phyloP scores from a whole-genome alignment of 2,329 filamentous ascomycete genomes.

The Cryphonectria radicalis region DNA sequence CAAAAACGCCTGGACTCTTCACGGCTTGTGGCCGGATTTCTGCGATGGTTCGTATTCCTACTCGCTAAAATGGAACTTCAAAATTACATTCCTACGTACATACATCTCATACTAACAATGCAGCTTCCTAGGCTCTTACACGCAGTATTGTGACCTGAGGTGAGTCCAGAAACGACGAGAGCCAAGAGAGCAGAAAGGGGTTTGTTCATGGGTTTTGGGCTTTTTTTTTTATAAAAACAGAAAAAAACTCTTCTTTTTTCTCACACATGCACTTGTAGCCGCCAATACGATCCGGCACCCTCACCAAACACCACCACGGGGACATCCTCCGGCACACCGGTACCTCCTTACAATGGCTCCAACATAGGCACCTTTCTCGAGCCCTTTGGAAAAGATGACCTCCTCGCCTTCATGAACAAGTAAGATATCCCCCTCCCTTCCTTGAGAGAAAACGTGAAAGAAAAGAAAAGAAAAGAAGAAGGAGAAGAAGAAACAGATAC shows the following conservation, averaged over 20 bases:
- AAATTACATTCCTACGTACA: too few species aligned
- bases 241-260: too few species aligned
- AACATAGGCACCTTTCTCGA: slow-evolving; percentile 62
- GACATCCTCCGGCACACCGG: slow-evolving; percentile 53
- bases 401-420: slow-evolving; percentile 68
- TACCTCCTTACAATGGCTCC: slow-evolving; percentile 62
- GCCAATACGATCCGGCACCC: slow-evolving; percentile 66
- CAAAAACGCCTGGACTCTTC: slow-evolving; percentile 60
- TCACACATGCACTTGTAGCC: slow-evolving; percentile 37
- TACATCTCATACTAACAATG: slow-evolving; percentile 2
- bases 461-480: too few species aligned
- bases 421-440: slow-evolving; percentile 30
- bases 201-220: neutral
- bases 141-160: slow-evolving; percentile 68
- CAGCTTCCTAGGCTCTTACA: slow-evolving; percentile 58
- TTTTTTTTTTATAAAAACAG: too few species aligned
- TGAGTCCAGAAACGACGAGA: slow-evolving; percentile 24
- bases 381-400: slow-evolving; percentile 60
- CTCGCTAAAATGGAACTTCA: neutral
- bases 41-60: slow-evolving; percentile 43
- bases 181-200: too few species aligned
- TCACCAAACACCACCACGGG: slow-evolving; percentile 67
- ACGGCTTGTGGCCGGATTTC: slow-evolving; percentile 62
- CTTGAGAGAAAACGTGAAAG: too few species aligned
- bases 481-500: too few species aligned